These are phyloP conservation scores for Catunica adiposa DNA, from an alignment of 2,329 filamentous ascomycete species.

Conservation along the genomic window DNA sequence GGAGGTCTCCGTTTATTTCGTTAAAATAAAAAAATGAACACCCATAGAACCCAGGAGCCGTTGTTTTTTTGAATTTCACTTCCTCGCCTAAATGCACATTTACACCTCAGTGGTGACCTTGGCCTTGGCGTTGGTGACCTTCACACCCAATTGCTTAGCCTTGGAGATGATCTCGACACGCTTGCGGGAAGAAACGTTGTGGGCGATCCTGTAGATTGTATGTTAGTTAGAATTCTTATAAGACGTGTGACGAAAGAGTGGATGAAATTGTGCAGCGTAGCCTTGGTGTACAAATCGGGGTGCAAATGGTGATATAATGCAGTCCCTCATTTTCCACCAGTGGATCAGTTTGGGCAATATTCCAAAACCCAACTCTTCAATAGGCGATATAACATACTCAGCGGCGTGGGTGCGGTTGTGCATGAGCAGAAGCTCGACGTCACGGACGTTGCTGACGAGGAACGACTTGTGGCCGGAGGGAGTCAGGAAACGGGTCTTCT, in stretches of 20 bases:
- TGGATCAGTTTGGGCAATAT: too few relatives aligned
- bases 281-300: too few relatives aligned
- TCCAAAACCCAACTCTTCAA: background rate
- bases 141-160: constrained; percentile 96
- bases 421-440: constrained; percentile 97
- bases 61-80: constrained; percentile 13
- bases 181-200: constrained; percentile 97
- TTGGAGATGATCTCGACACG: constrained; percentile 93
- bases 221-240: background rate
- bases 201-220: constrained; percentile 59
- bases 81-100: constrained; percentile 19
- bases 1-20: constrained; percentile 14
- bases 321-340: too few relatives aligned
- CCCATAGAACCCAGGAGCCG: constrained; percentile 14
- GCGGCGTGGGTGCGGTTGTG: constrained; percentile 99
- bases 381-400: constrained; percentile 51
- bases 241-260: background rate
- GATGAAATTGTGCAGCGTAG: background rate
- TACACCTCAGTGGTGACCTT: constrained; percentile 92
- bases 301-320: background rate
- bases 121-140: constrained; percentile 99
- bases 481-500: constrained; percentile 98
- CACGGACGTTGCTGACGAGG: constrained; percentile 91
- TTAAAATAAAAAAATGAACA: constrained; percentile 14
- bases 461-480: constrained; percentile 99